Conservation (phyloP, 108 stramenopile species). For the Aureococcus anophagefferens region DNA sequence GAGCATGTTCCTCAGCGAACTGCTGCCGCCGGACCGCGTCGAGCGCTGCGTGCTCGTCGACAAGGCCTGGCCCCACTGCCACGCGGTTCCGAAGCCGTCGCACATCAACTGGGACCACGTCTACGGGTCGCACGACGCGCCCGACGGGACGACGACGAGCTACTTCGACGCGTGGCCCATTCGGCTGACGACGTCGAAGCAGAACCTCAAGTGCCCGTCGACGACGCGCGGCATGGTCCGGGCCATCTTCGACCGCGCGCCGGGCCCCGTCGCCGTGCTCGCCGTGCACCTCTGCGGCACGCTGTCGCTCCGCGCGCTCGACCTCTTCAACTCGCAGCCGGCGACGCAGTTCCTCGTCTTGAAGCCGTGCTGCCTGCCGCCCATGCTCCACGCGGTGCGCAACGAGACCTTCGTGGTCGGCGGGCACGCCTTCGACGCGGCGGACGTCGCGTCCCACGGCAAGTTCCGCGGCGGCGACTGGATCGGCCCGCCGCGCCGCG, state of each 20-base stretch:
- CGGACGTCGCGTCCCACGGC: constrained; percentile 42
- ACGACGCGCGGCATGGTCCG: constrained; percentile 22
- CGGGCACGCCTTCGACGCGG: constrained; percentile 42
- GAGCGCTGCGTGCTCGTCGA: constrained; percentile 44
- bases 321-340: constrained; percentile 49
- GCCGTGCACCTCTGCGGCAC: constrained; percentile 59
- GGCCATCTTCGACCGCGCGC: constrained; percentile 17
- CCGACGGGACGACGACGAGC: not conserved
- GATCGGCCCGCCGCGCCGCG: constrained; percentile 42
- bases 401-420: constrained; percentile 41
- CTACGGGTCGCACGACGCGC: constrained; percentile 25
- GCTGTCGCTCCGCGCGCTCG: constrained; percentile 44
- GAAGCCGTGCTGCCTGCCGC: constrained; percentile 60
- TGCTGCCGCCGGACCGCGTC: constrained; percentile 39
- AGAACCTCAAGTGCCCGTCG: constrained; percentile 40
- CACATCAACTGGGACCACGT: constrained; percentile 55
- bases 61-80: constrained; percentile 47
- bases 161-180: constrained; percentile 57
- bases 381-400: constrained; percentile 48
- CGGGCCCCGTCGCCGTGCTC: constrained; percentile 39
- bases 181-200: constrained; percentile 42
- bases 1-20: constrained; percentile 46
- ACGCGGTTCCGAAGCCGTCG: constrained; percentile 22
- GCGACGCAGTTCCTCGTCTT: constrained; percentile 31
- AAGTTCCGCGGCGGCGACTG: constrained; percentile 45